Evolutionary conservation across 1,139 yeast species (phyloP).

Genomic region (Sugiyamaella pinicola): DNA sequence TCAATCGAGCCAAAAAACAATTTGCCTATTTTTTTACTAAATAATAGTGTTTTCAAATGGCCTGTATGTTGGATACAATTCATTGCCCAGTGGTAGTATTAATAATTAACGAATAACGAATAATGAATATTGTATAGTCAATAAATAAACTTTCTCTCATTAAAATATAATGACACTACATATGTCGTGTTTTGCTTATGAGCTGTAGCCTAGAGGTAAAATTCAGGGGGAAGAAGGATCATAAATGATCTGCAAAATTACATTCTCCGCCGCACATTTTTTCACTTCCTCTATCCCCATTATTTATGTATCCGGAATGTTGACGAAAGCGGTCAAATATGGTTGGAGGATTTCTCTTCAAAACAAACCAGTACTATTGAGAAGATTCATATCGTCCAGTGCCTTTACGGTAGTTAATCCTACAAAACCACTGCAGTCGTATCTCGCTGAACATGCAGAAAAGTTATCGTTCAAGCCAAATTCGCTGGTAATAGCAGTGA

Average conservation of each 20-base stretch:
- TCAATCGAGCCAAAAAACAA: background rate
- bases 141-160: background rate
- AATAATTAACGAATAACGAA: too few relatives aligned
- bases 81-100: too few relatives aligned
- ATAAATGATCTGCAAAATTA: too few relatives aligned
- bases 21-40: too few relatives aligned
- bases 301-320: background rate
- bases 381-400: constrained; percentile 2
- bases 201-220: too few relatives aligned
- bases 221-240: too few relatives aligned
- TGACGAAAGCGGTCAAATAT: background rate
- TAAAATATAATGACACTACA: too few relatives aligned
- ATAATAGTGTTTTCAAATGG: too few relatives aligned
- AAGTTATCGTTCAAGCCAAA: constrained; percentile 9
- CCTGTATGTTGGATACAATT: too few relatives aligned
- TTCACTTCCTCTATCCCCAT: background rate
- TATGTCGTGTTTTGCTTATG: too few relatives aligned
- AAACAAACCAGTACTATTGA: background rate
- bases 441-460: constrained; percentile 3
- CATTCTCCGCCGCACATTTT: background rate
- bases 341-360: too few relatives aligned
- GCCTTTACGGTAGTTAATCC: constrained; percentile 27
- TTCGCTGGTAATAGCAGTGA: constrained; percentile 34
- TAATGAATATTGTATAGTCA: too few relatives aligned
- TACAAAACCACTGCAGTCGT: constrained; percentile 20